Percentiles rank a stretch among this genome's conserved stretches.
These are phyloP conservation scores for Hortaea werneckii DNA, from an alignment of 2,329 filamentous ascomycete genomes.

Conservation along the genomic window DNA sequence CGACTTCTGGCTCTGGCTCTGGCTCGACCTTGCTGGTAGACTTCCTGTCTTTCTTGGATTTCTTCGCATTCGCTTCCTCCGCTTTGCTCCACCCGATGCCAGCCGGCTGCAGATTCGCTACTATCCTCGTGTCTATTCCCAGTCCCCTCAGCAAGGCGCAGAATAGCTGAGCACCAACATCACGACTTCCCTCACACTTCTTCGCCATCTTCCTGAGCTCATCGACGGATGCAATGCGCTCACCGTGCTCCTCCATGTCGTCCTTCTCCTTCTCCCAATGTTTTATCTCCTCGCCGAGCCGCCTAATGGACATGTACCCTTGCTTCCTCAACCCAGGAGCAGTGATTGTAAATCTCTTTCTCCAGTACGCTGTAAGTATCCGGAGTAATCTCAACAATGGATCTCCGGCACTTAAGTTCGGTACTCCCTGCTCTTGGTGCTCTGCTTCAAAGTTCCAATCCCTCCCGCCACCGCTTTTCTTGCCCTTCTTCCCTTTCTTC, in stretches of 20 bases:
- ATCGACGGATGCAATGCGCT: constrained; percentile 56
- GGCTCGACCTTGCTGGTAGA: constrained; percentile 3
- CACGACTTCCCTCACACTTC: constrained; percentile 67
- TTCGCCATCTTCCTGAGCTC: constrained; percentile 61
- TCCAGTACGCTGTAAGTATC: constrained; percentile 76
- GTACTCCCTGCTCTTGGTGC: constrained; percentile 56
- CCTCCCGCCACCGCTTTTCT: constrained; percentile 38
- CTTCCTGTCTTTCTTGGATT: constrained; percentile 19
- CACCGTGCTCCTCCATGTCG: constrained; percentile 60
- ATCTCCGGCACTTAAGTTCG: constrained; percentile 74
- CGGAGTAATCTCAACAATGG: constrained; percentile 69
- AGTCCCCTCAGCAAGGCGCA: constrained; percentile 72
- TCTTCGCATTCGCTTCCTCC: constrained; percentile 60
- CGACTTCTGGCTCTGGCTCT: constrained; percentile 8
- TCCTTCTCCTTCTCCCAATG: constrained; percentile 55
- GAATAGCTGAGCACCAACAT: constrained; percentile 82
- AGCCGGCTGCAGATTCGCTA: constrained; percentile 73
- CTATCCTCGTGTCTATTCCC: constrained; percentile 71
- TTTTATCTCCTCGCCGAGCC: constrained; percentile 62
- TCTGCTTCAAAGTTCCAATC: constrained; percentile 67
- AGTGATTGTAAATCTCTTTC: constrained; percentile 66
- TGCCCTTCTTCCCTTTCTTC: constrained; percentile 30
- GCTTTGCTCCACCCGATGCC: constrained; percentile 86
- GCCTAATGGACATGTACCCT: constrained; percentile 73
- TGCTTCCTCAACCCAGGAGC: constrained; percentile 75